A percentile compares a stretch with the other conserved stretches of the same genome.
Conservation (phyloP, 2,329 filamentous ascomycete species). For the Gyromitra esculenta region DNA sequence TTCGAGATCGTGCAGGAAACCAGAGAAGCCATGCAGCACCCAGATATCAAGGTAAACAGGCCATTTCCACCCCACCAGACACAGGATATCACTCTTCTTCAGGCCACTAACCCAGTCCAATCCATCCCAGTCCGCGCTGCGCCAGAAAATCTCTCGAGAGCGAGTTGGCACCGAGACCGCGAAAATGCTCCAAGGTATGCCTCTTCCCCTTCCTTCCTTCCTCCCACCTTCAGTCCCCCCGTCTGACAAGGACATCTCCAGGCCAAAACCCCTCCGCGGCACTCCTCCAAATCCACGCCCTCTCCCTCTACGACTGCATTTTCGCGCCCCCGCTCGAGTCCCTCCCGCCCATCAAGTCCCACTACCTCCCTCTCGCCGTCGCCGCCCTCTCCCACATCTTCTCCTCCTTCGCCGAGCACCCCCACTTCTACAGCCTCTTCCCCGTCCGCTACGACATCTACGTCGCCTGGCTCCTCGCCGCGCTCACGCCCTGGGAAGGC, state of each 20-base stretch:
- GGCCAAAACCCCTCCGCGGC: slow-evolving; percentile 69
- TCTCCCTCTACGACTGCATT: slow-evolving; percentile 75
- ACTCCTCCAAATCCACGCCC: slow-evolving; percentile 72
- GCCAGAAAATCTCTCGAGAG: slow-evolving; percentile 89
- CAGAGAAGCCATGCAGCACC: slow-evolving; percentile 77
- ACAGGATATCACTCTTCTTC: slow-evolving; percentile 28
- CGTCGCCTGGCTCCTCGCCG: slow-evolving; percentile 78
- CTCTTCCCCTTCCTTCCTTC: slow-evolving; percentile 42
- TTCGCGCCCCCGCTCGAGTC: slow-evolving; percentile 72
- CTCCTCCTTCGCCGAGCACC: slow-evolving; percentile 59
- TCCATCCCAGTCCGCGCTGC: slow-evolving; percentile 71
- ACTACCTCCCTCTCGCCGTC: slow-evolving; percentile 20
- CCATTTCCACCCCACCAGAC: background rate
- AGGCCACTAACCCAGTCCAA: background rate
- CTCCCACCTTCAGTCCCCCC: slow-evolving; percentile 41
- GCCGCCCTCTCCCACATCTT: slow-evolving; percentile 15
- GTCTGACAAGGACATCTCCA: slow-evolving; percentile 60
- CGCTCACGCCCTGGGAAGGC: slow-evolving; percentile 77
- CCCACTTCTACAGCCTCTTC: slow-evolving; percentile 68
- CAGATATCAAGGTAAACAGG: slow-evolving; percentile 66
- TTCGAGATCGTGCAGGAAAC: slow-evolving; percentile 80
- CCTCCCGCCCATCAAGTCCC: slow-evolving; percentile 12
- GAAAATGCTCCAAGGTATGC: slow-evolving; percentile 82
- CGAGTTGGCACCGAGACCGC: slow-evolving; percentile 86
- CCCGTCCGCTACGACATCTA: slow-evolving; percentile 73